Evolutionary conservation across 2,329 filamentous ascomycete species (phyloP).

Genomic region (Aureobasidium sp.): DNA sequence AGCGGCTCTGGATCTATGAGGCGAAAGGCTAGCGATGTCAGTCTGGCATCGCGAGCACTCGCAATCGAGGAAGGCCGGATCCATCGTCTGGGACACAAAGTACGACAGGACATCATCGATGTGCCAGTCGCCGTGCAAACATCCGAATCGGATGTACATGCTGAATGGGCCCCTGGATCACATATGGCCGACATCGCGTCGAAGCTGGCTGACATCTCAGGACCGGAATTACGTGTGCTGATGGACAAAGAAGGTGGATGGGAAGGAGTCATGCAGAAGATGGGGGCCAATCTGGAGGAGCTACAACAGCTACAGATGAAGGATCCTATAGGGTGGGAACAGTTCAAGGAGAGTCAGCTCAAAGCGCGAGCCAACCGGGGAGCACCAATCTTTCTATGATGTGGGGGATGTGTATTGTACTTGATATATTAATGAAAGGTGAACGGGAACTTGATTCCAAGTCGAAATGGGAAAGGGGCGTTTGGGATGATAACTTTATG

Average conservation of each 20-base stretch:
- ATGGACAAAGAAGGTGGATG: conserved; percentile 66
- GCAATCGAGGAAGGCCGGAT: conserved; percentile 75
- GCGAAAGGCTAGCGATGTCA: conserved; percentile 72
- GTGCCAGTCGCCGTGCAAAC: conserved; percentile 29
- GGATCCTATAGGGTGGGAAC: conserved; percentile 39
- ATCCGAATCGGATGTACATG: conserved; percentile 35
- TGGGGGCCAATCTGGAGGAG: conserved; percentile 71
- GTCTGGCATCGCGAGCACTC: conserved; percentile 69
- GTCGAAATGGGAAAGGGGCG: too few species aligned
- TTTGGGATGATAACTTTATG: background rate
- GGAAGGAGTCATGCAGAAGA: conserved; percentile 67
- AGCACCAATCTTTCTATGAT: conserved; percentile 13
- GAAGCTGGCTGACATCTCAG: conserved; percentile 57
- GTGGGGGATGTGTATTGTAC: background rate
- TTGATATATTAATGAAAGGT: background rate
- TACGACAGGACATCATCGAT: conserved; percentile 69
- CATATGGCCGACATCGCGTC: conserved; percentile 41
- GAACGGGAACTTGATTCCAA: background rate
- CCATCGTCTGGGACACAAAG: conserved; percentile 72
- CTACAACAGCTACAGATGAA: conserved; percentile 65
- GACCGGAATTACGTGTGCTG: conserved; percentile 71
- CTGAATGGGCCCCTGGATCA: conserved; percentile 18
- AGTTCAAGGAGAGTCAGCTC: conserved; percentile 39
- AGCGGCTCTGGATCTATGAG: conserved; percentile 41
- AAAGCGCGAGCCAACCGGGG: conserved; percentile 35